Conservation (phyloP, 176 grass and related monocot genomes). For the Oryza australiensis region DNA sequence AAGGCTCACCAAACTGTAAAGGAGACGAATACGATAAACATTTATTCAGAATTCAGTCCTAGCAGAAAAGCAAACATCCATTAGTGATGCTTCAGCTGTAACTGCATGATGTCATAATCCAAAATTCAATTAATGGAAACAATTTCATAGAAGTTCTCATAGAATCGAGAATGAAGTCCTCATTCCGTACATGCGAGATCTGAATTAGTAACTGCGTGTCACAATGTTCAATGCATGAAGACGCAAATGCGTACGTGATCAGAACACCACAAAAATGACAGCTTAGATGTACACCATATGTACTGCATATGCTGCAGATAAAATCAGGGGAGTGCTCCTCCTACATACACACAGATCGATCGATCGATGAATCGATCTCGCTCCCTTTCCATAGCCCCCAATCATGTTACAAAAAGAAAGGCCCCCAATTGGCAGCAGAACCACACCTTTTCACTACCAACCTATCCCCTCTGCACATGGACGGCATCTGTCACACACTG, state of each 20-base stretch:
- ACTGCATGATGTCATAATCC: not conserved
- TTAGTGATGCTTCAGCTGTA: not conserved
- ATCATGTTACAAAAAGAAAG: conserved; percentile 46
- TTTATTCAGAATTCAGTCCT: not conserved
- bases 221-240: too few species aligned
- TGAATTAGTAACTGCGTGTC: too few species aligned
- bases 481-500: not conserved
- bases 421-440: conserved; percentile 23
- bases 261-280: not conserved
- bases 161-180: too few species aligned
- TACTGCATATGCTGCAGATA: not conserved
- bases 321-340: not conserved
- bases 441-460: conserved; percentile 40
- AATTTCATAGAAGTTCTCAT: too few species aligned
- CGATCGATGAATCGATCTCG: conserved; percentile 20
- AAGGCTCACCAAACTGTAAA: conserved; percentile 1
- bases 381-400: conserved; percentile 21
- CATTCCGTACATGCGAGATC: too few species aligned
- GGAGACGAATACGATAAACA: not conserved
- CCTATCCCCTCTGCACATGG: conserved; percentile 23
- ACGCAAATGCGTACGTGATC: too few species aligned
- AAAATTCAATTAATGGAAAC: not conserved
- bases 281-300: not conserved
- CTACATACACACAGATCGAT: not conserved
- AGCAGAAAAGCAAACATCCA: not conserved